These are phyloP conservation scores for Clarireedia paspali DNA, from an alignment of 2,329 filamentous ascomycete genomes.

Conservation along the genomic window DNA sequence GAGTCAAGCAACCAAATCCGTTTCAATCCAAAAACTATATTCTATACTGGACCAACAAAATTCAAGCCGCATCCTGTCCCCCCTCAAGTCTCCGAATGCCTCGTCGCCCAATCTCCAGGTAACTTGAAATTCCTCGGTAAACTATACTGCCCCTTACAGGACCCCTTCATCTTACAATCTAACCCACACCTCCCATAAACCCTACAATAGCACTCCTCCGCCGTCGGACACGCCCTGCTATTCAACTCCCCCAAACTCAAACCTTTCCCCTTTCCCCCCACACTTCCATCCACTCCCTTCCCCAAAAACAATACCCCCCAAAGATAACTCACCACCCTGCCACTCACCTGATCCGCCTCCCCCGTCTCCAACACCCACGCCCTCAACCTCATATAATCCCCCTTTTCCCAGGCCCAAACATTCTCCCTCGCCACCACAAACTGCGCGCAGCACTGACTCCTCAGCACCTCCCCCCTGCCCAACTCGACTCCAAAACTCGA, in stretches of 20 bases:
- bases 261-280: slow-evolving; percentile 2
- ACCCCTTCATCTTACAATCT: slow-evolving; percentile 13
- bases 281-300: neutral
- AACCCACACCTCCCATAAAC: slow-evolving; percentile 21
- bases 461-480: slow-evolving; percentile 35
- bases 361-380: slow-evolving; percentile 43
- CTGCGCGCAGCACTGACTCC: slow-evolving; percentile 47
- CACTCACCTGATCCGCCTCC: slow-evolving; percentile 35
- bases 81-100: neutral
- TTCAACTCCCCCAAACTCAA: slow-evolving; percentile 14
- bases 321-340: slow-evolving; percentile 40
- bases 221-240: slow-evolving; percentile 17
- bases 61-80: neutral
- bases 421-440: slow-evolving; percentile 43
- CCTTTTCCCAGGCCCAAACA: slow-evolving; percentile 40
- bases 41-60: too few relatives aligned
- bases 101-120: slow-evolving; percentile 10
- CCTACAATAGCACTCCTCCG: slow-evolving; percentile 21
- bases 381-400: slow-evolving; percentile 44
- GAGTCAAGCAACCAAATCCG: too few relatives aligned
- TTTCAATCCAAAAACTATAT: too few relatives aligned
- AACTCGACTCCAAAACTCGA: slow-evolving; percentile 33
- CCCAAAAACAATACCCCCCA: slow-evolving; percentile 42
- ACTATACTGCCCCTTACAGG: slow-evolving; percentile 18
- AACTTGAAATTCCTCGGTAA: slow-evolving; percentile 17